Base-by-base conservation (phyloP, 2,329 filamentous ascomycete genomes). In the Stylonectria norvegica region DNA sequence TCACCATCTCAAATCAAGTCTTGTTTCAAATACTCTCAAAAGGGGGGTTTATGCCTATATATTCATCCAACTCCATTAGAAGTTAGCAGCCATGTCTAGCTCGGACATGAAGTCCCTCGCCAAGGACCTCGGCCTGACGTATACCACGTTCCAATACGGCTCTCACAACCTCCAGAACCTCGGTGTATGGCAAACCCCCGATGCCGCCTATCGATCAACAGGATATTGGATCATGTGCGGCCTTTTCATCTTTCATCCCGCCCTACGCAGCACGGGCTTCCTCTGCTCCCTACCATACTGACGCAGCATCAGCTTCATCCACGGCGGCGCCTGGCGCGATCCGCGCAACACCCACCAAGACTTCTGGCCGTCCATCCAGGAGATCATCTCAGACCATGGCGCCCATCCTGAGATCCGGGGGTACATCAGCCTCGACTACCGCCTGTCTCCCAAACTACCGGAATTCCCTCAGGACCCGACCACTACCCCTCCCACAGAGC, bases 321-420 rank as follows among this genome's bases (percentile, higher is more conserved):
- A 83, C 56, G 79, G 79, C 49, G 79, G 79, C 47, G 79, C 72
- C 45, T 83, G 79, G 79, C 70, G 78, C 42, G 80, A 83, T 58
- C 78, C 79, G 29, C 62, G 62, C 38, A 66, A 72, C 39, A 66
- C 66, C 29, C 65, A 71, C 19, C 54, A 67, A 36, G 68, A 68
- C 40, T 76, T 78, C 50, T 45, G 58, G 18, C 63, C 72, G 4
- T 65, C 69, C 35, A 66, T 79, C 35, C 58, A 64, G 41, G 55
- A 61, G 23, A 60, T 79, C 42, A 54, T 70, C 32, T 44, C 52
- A n/a, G 56, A 52, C 5, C 45, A 58, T 18, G 44, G 55, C 19
- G 38, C 52, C 15, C 43, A 42, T 7, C 44, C 60, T 18, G 58
- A 63, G 34, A 67, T 86, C 42, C 75, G 76, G 16, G 83, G 76